Base-by-base conservation (phyloP, 306 rosid genomes). In the Rubus parviflorus region DNA sequence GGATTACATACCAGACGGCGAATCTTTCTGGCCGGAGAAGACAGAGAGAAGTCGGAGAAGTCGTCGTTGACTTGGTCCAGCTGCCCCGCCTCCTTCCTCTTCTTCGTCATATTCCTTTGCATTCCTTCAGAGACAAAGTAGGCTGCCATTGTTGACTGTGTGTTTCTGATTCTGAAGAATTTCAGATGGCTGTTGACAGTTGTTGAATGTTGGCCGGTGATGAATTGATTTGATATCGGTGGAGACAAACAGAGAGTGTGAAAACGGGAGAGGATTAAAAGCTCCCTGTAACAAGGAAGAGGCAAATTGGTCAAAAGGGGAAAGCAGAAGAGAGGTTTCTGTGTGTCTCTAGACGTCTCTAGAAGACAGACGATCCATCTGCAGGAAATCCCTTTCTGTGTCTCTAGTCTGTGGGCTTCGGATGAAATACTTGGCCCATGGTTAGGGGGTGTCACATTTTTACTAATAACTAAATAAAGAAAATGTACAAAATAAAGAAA, bases 1-100 rank as follows among this genome's bases (percentile, higher is more conserved):
- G 5, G 8, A 4, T 4, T 16, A 22, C 45, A 35, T 76, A 90
- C 97, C 81, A 95, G 88, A 72, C 98, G 97, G 76, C 98, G 98
- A 84, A 92, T 92, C 89, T 95, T 95, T 45, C 89, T 85, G 12
- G 97, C 90, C 0, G 97, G 93, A n/a, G 96, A 88, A 38, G 90
- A 86, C 2, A 95, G 86, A 52, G 97, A 86, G 85, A 95, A 86
- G 62, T 89, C 96, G 49, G 91, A 90, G 84, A 92, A 90, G 35
- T 91, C 89, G 6, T 87, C 72, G 85, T 60, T 51, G 19, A 93
- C 68, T 35, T 81, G 78, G 46, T 87, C 89, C 16, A 85, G 86
- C 68, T 78, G 88, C 41, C 78, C 79, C 7, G 75, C 74, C 54
- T 87, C 93, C 47, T 89, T 88, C 77, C 94, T 89, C 88, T 85